phyloP scores from a whole-genome alignment of 805 yeast species.

The Yamadazyma philogaea region DNA sequence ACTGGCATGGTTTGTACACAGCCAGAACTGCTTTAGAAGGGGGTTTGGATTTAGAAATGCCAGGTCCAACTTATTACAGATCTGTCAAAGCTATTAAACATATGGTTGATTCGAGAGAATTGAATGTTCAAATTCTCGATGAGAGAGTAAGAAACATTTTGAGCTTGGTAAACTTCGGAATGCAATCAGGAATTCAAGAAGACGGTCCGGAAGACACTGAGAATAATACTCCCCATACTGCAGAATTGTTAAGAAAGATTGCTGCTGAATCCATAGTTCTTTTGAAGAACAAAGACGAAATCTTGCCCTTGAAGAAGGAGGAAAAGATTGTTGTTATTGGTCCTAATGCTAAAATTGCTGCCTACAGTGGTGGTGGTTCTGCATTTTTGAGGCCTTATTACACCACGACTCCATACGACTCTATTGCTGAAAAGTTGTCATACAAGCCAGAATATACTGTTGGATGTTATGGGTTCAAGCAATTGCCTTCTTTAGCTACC shows the following conservation, averaged over 20 bases:
- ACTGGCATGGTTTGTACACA: slow-evolving; percentile 62
- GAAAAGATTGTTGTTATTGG: slow-evolving; percentile 32
- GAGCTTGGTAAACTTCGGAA: slow-evolving; percentile 42
- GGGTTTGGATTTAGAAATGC: slow-evolving; percentile 66
- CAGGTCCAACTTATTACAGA: slow-evolving; percentile 56
- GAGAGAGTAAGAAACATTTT: slow-evolving; percentile 49
- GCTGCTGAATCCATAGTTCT: slow-evolving; percentile 42
- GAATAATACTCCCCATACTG: slow-evolving; percentile 47
- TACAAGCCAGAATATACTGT: slow-evolving; percentile 24
- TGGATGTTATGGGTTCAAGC: slow-evolving; percentile 30
- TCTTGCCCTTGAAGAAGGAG: slow-evolving; percentile 31
- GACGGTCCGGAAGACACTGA: slow-evolving; percentile 30
- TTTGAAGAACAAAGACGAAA: slow-evolving; percentile 23
- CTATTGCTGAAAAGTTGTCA: slow-evolving; percentile 18
- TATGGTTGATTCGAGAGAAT: slow-evolving; percentile 40
- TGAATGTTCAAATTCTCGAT: slow-evolving; percentile 41
- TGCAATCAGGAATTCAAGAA: slow-evolving; percentile 37
- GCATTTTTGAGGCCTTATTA: slow-evolving; percentile 28
- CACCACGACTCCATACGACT: slow-evolving; percentile 26
- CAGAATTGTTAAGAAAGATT: slow-evolving; percentile 38
- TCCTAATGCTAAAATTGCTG: slow-evolving; percentile 30
- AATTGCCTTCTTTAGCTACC: slow-evolving; percentile 27
- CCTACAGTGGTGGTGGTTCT: slow-evolving; percentile 35
- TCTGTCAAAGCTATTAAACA: slow-evolving; percentile 39
- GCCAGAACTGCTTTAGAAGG: slow-evolving; percentile 43